Conservation (phyloP, 2,329 filamentous ascomycete genomes). For the Fusarium sp. region DNA sequence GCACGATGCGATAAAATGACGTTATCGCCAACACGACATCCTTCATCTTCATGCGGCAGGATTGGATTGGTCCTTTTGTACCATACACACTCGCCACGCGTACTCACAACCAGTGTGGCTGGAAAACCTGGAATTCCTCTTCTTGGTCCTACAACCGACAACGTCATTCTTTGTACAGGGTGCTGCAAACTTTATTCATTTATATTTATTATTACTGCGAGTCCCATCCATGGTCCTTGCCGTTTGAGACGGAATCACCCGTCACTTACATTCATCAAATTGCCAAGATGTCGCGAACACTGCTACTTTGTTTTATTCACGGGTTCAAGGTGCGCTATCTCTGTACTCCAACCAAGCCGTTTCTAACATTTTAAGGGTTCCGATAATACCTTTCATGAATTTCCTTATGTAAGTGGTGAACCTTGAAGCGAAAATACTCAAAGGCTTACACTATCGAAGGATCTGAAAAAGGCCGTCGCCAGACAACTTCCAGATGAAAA, state of each 20-base stretch:
- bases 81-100: conserved; percentile 40
- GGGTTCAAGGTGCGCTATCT: conserved; percentile 70
- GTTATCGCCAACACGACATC: conserved; percentile 26
- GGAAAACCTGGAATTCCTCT: conserved; percentile 43
- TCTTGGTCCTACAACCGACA: conserved; percentile 15
- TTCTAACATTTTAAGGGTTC: conserved; percentile 63
- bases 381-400: conserved; percentile 77
- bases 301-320: conserved; percentile 80
- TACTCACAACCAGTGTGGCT: conserved; percentile 36
- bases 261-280: not conserved
- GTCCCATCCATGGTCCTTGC: not conserved
- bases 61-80: conserved; percentile 27
- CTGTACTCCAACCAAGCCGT: rapidly evolving
- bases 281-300: conserved; percentile 62
- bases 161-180: conserved; percentile 39
- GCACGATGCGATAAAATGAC: conserved; percentile 36
- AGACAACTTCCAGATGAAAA: conserved; percentile 71
- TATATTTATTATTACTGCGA: conserved; percentile 15
- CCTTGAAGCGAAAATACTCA: not conserved
- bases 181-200: conserved; percentile 20
- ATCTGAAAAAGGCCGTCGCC: conserved; percentile 70
- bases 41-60: not conserved
- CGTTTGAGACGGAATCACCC: not conserved
- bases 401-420: conserved; percentile 63
- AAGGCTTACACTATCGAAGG: conserved; percentile 48